Percentiles rank a stretch among this genome's conserved stretches.
These are phyloP conservation scores for Hypoxylon fragiforme DNA, from an alignment of 495 filamentous ascomycete species.

Conservation along the genomic window DNA sequence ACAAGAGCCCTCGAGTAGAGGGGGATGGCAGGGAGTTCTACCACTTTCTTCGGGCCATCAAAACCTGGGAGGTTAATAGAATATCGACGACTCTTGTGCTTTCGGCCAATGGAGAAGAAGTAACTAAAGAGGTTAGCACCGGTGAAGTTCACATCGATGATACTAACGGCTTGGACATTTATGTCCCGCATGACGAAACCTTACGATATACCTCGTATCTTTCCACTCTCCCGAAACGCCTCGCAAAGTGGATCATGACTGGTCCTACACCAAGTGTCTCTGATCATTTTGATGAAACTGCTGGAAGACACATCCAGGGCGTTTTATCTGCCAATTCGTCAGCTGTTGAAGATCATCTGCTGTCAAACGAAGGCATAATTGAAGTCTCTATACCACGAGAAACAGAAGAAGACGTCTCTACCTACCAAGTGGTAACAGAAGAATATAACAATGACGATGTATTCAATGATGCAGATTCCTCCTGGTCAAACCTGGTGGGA, in stretches of 20 bases:
- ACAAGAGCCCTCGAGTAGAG: slow-evolving; percentile 40
- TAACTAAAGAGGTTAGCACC: slow-evolving; percentile 20
- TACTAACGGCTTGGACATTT: slow-evolving; percentile 36
- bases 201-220: slow-evolving; percentile 41
- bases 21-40: slow-evolving; percentile 32
- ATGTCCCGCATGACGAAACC: slow-evolving; percentile 42
- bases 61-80: slow-evolving; percentile 36
- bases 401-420: background rate
- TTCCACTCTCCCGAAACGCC: slow-evolving; percentile 34
- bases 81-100: slow-evolving; percentile 38
- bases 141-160: slow-evolving; percentile 42
- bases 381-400: slow-evolving; percentile 7
- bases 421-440: no score
- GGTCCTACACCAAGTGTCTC: slow-evolving; percentile 32
- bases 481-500: background rate
- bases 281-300: background rate
- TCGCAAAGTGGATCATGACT: slow-evolving; percentile 44
- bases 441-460: no score
- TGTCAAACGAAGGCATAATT: slow-evolving; percentile 13
- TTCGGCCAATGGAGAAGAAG: slow-evolving; percentile 30
- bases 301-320: background rate
- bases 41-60: slow-evolving; percentile 28
- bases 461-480: no score
- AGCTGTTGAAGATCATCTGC: slow-evolving; percentile 24
- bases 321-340: slow-evolving; percentile 13